Percentiles rank a stretch among this genome's conserved stretches.
Evolutionary conservation across 495 filamentous ascomycete species (phyloP).

Genomic region (Trichocladium antarcticum): DNA sequence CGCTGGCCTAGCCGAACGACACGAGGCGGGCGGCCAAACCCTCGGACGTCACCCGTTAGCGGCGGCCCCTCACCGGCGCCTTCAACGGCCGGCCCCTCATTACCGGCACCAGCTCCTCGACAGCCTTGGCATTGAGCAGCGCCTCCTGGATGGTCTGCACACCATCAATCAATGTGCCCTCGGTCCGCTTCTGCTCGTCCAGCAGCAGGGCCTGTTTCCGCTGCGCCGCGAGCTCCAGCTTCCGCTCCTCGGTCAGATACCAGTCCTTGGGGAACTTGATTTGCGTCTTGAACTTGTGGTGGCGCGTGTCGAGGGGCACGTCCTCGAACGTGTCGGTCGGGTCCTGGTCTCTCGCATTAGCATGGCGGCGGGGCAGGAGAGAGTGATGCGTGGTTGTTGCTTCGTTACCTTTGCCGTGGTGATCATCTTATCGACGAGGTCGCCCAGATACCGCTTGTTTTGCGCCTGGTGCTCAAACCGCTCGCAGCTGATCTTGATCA

Average conservation of each 20-base stretch:
- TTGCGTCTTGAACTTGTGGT: slow-evolving; percentile 62
- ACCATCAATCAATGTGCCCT: slow-evolving; percentile 47
- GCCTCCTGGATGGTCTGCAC: slow-evolving; percentile 38
- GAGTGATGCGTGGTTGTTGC: neutral
- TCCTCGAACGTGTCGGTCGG: slow-evolving; percentile 71
- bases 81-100: neutral
- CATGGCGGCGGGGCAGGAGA: neutral
- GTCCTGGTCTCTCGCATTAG: slow-evolving; percentile 36
- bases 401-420: slow-evolving; percentile 54
- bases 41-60: too few species aligned
- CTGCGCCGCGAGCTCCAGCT: slow-evolving; percentile 48
- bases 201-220: slow-evolving; percentile 39
- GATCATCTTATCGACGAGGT: slow-evolving; percentile 62
- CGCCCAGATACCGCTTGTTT: slow-evolving; percentile 89
- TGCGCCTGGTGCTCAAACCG: slow-evolving; percentile 76
- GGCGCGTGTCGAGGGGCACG: slow-evolving; percentile 79
- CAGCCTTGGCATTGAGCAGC: slow-evolving; percentile 13
- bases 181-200: slow-evolving; percentile 36
- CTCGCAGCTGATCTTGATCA: slow-evolving; percentile 86
- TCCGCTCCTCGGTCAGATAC: slow-evolving; percentile 62
- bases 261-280: slow-evolving; percentile 70
- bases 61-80: slow-evolving; percentile 1
- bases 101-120: slow-evolving; percentile 3
- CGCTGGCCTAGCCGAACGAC: too few species aligned
- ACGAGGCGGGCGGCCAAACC: too few species aligned